Conservation (phyloP, 345 rosid species). For the Lumnitzera littorea region DNA sequence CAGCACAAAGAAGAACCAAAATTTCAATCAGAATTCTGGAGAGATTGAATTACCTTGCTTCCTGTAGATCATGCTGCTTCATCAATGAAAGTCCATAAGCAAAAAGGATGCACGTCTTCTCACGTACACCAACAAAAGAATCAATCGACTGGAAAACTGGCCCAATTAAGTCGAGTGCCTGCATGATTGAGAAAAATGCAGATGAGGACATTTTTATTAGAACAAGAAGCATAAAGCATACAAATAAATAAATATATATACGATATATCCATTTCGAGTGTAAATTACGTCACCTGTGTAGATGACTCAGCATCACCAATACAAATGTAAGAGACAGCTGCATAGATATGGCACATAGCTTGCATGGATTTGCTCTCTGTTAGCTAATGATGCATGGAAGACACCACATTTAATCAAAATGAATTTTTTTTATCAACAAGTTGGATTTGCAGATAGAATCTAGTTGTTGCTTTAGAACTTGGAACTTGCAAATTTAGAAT, state of each 20-base stretch:
- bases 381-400: conserved; percentile 36
- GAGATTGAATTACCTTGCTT: conserved; percentile 51
- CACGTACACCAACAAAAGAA: conserved; percentile 78
- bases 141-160: conserved; percentile 75
- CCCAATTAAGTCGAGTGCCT: conserved; percentile 94
- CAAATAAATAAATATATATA: neutral
- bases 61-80: conserved; percentile 91
- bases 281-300: conserved; percentile 48
- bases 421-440: neutral
- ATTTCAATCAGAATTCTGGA: too few species aligned
- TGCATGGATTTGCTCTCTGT: conserved; percentile 87
- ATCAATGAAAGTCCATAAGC: conserved; percentile 88
- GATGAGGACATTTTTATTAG: neutral
- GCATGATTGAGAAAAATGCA: conserved; percentile 3
- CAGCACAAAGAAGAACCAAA: too few species aligned
- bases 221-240: neutral
- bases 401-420: conserved; percentile 6
- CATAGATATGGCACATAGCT: conserved; percentile 89
- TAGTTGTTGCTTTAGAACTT: neutral
- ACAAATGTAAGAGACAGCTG: conserved; percentile 88
- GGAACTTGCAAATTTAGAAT: neutral
- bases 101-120: conserved; percentile 86
- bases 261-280: conserved; percentile 4
- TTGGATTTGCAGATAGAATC: too few species aligned
- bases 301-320: conserved; percentile 94